Conservation (phyloP, 2,329 filamentous ascomycete genomes). For the Cercospora berteroae region DNA sequence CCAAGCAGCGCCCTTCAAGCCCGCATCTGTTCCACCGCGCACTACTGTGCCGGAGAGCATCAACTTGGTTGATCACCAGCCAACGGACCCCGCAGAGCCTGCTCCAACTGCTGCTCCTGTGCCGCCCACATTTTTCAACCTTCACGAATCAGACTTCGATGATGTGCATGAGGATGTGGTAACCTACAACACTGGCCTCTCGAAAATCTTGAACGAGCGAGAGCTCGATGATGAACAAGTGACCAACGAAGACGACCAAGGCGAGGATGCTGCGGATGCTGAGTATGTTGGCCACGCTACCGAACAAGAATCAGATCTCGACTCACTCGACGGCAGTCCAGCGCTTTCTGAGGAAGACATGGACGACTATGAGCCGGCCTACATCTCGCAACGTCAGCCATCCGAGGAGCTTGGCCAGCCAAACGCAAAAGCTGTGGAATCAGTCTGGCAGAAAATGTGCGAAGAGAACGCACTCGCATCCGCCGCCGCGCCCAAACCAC, state of each 20-base stretch:
- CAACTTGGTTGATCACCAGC: not conserved
- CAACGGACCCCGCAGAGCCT: not conserved
- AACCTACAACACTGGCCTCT: slow-evolving; percentile 14
- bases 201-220: slow-evolving; percentile 27
- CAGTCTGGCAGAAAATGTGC: not conserved
- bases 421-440: not conserved
- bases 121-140: not conserved
- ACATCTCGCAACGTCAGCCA: slow-evolving; percentile 12
- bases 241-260: slow-evolving; percentile 11
- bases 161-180: not conserved
- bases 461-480: not conserved
- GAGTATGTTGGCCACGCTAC: slow-evolving; percentile 19
- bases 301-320: not conserved
- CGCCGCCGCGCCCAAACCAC: slow-evolving; percentile 14
- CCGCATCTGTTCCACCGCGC: not conserved
- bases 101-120: not conserved
- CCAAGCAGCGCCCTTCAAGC: not conserved
- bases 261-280: slow-evolving; percentile 12
- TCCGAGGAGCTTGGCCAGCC: slow-evolving; percentile 21
- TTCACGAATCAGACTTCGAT: slow-evolving; percentile 6
- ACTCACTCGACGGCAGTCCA: slow-evolving; percentile 10
- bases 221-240: slow-evolving; percentile 10
- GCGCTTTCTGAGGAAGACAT: slow-evolving; percentile 8
- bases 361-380: slow-evolving; percentile 6
- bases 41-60: slow-evolving; percentile 16